Evolutionary conservation across 202 grass and related monocot species (phyloP).

Genomic region (Elaeis oleifera): DNA sequence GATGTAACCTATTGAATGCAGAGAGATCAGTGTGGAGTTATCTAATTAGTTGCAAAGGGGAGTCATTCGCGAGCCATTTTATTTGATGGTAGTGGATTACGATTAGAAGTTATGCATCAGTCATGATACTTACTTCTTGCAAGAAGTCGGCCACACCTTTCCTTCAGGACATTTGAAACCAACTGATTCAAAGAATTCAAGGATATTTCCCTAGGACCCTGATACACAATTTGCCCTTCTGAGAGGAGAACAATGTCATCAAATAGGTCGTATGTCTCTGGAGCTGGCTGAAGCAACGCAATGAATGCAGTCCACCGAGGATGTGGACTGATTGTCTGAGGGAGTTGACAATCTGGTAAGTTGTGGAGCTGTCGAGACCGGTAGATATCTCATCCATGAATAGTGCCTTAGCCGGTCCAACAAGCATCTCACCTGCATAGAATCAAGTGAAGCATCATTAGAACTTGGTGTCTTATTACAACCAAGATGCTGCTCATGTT

Average conservation of each 20-base stretch:
- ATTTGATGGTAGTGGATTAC: too few relatives aligned
- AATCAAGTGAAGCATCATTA: background rate
- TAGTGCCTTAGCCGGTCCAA: slow-evolving; percentile 79
- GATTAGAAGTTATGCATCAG: too few relatives aligned
- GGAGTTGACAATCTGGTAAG: slow-evolving; percentile 83
- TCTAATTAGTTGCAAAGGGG: slow-evolving; percentile 5
- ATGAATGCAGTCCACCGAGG: slow-evolving; percentile 70
- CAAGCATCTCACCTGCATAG: slow-evolving; percentile 77
- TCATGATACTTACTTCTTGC: slow-evolving; percentile 59
- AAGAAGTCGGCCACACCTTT: slow-evolving; percentile 94
- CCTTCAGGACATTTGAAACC: slow-evolving; percentile 95
- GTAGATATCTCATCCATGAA: slow-evolving; percentile 99
- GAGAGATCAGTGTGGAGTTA: slow-evolving; percentile 18
- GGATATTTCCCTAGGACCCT: slow-evolving; percentile 72
- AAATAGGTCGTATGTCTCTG: slow-evolving; percentile 85
- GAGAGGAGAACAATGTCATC: slow-evolving; percentile 85
- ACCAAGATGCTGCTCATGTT: background rate
- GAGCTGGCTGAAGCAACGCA: slow-evolving; percentile 83
- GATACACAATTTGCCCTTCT: slow-evolving; percentile 88
- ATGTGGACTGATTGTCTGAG: slow-evolving; percentile 83
- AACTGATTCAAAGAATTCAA: slow-evolving; percentile 74
- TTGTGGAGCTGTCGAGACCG: slow-evolving; percentile 88
- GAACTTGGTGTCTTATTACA: too few relatives aligned
- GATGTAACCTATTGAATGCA: slow-evolving; percentile 72
- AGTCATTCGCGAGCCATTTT: too few relatives aligned